Evolutionary conservation across 345 rosid species (phyloP).

Genomic region (Pugionium dolabratum): DNA sequence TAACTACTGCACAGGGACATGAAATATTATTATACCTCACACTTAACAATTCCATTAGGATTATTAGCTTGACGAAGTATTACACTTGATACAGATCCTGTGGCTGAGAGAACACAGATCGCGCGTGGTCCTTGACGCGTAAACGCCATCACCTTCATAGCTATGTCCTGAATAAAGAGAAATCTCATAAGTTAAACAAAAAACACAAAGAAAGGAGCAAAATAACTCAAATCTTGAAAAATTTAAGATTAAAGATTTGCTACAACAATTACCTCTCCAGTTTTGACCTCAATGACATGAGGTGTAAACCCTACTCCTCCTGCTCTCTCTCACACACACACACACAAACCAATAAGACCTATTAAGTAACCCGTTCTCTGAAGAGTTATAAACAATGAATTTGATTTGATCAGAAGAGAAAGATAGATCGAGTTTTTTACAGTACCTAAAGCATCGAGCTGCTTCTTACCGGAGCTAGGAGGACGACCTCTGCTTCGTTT

Average conservation of each 20-base stretch:
- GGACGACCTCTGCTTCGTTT: constrained; percentile 89
- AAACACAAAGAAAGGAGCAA: not conserved
- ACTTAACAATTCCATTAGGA: constrained; percentile 62
- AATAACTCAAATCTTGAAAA: not conserved
- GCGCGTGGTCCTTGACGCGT: constrained; percentile 90
- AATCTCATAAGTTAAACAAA: constrained; percentile 8
- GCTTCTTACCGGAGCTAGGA: constrained; percentile 88
- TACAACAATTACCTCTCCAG: constrained; percentile 76
- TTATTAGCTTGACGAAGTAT: constrained; percentile 69
- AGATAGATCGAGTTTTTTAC: constrained; percentile 23
- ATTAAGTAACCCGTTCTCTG: not conserved
- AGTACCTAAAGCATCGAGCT: constrained; percentile 88
- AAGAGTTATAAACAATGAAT: constrained; percentile 3
- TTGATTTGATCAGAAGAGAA: constrained; percentile 8
- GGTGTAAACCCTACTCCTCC: constrained; percentile 98
- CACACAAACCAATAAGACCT: constrained; percentile 1
- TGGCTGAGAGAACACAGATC: constrained; percentile 90
- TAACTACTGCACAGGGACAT: not conserved
- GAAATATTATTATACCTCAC: constrained; percentile 57
- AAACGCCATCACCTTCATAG: constrained; percentile 69
- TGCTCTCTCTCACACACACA: constrained; percentile 32
- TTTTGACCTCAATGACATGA: constrained; percentile 79
- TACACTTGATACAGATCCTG: constrained; percentile 82
- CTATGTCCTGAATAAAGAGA: constrained; percentile 65
- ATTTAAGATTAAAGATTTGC: not conserved